Percentiles rank a stretch among this genome's conserved stretches.
Conservation (phyloP, 2,329 filamentous ascomycete genomes). For the Huntiella omanensis region DNA sequence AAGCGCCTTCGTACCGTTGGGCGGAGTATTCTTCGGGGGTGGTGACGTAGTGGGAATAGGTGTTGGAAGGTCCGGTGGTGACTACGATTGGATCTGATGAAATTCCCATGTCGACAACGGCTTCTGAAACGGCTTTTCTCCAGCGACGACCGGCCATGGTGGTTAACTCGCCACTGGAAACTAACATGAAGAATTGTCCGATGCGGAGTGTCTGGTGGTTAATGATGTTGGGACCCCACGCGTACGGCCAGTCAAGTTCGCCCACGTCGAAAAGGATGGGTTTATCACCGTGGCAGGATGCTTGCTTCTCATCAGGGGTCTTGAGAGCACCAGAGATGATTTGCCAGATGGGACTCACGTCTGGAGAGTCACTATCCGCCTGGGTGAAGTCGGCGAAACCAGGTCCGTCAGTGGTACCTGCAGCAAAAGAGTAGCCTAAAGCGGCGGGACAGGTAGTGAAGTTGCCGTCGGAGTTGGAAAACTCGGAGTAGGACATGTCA, state of each 20-base stretch:
- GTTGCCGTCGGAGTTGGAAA: conserved; percentile 53
- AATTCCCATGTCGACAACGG: conserved; percentile 25
- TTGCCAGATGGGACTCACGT: conserved; percentile 58
- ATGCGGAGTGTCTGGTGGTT: conserved; percentile 71
- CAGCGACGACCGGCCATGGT: conserved; percentile 84
- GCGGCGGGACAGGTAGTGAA: conserved; percentile 67
- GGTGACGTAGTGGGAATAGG: conserved; percentile 40
- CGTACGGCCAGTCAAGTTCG: conserved; percentile 53
- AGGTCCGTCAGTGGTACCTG: conserved; percentile 74
- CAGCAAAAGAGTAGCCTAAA: conserved; percentile 76
- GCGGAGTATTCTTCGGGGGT: conserved; percentile 23
- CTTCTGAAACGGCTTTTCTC: conserved; percentile 47
- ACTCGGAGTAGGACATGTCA: conserved; percentile 56
- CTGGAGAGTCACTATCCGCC: conserved; percentile 50
- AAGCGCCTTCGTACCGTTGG: conserved; percentile 82
- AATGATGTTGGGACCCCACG: conserved; percentile 76
- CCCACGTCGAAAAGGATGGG: conserved; percentile 76
- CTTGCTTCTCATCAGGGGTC: conserved; percentile 48
- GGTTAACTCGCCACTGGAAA: conserved; percentile 73
- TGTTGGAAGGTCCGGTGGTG: conserved; percentile 73
- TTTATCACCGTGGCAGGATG: conserved; percentile 60
- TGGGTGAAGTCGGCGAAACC: conserved; percentile 84
- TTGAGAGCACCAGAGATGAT: conserved; percentile 53
- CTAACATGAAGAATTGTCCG: conserved; percentile 66
- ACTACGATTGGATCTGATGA: conserved; percentile 48